Evolutionary conservation across 1,284 basidiomycete genomes (phyloP).

Genomic region (Butyriboletus appendiculatus): DNA sequence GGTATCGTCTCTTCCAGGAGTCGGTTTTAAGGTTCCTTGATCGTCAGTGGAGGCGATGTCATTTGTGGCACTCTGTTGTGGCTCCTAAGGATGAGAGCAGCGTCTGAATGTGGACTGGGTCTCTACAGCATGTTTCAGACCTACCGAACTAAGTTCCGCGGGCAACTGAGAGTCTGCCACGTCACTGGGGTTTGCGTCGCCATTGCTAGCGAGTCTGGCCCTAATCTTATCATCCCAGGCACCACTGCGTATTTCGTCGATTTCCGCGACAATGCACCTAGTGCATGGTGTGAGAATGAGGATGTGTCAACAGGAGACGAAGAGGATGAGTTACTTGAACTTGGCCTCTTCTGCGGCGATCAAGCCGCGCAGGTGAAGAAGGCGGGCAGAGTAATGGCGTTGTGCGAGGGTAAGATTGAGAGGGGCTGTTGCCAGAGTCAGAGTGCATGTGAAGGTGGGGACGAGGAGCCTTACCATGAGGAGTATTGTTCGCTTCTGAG

Average conservation of each 20-base stretch:
- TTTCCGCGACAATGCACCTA: slow-evolving; percentile 63
- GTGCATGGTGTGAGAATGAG: background rate
- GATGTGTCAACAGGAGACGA: background rate
- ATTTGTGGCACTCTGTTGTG: slow-evolving; percentile 1
- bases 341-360: slow-evolving; percentile 72
- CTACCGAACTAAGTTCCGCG: slow-evolving; percentile 10
- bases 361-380: slow-evolving; percentile 66
- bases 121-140: background rate
- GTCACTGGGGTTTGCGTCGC: slow-evolving; percentile 7
- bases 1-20: slow-evolving; percentile 7
- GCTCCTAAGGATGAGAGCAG: slow-evolving; percentile 11
- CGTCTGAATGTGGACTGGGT: background rate
- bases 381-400: slow-evolving; percentile 67
- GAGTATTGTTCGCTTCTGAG: slow-evolving; percentile 41
- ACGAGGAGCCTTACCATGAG: slow-evolving; percentile 40
- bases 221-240: slow-evolving; percentile 61
- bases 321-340: slow-evolving; percentile 62
- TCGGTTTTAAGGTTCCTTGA: background rate
- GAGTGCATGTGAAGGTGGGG: background rate
- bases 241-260: slow-evolving; percentile 74
- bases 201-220: slow-evolving; percentile 38
- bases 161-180: slow-evolving; percentile 12
- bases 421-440: slow-evolving; percentile 38
- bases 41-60: slow-evolving; percentile 8
- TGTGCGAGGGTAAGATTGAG: slow-evolving; percentile 70